A percentile compares a stretch with the other conserved stretches of the same genome.
Conservation (phyloP, 108 stramenopile species). For the Fistulifera solaris region DNA sequence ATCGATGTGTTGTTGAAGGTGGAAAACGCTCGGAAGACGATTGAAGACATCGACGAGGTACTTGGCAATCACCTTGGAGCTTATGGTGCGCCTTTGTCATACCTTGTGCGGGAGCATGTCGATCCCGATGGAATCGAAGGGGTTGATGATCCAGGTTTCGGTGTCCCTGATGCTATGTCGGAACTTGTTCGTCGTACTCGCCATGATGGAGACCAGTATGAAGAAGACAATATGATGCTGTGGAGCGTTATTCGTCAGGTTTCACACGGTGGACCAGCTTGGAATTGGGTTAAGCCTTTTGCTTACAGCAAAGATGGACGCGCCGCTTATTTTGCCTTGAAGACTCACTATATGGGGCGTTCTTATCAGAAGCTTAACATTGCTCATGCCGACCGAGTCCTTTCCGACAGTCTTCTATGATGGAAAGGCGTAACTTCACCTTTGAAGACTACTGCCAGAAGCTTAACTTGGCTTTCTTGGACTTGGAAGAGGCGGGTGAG, state of each 20-base stretch:
- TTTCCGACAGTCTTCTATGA: slow-evolving; percentile 8
- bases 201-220: slow-evolving; percentile 9
- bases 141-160: slow-evolving; percentile 2
- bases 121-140: not conserved
- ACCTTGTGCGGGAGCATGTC: not conserved
- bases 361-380: not conserved
- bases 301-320: slow-evolving; percentile 14
- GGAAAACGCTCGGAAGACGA: not conserved
- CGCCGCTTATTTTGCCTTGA: slow-evolving; percentile 19
- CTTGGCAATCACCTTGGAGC: not conserved
- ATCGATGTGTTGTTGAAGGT: not conserved
- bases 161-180: slow-evolving; percentile 1
- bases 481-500: slow-evolving; percentile 13
- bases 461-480: slow-evolving; percentile 6
- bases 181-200: slow-evolving; percentile 15
- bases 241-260: slow-evolving; percentile 12
- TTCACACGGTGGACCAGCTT: slow-evolving; percentile 5
- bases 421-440: slow-evolving; percentile 17
- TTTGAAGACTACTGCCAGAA: slow-evolving; percentile 12
- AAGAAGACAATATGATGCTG: slow-evolving; percentile 13
- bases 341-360: slow-evolving; percentile 9
- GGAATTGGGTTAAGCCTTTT: slow-evolving; percentile 12
- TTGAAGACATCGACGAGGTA: slow-evolving; percentile 1
- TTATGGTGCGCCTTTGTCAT: not conserved
- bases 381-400: slow-evolving; percentile 1